These are phyloP conservation scores for Neurospora cerealis DNA, from an alignment of 495 filamentous ascomycete species.

Conservation along the genomic window DNA sequence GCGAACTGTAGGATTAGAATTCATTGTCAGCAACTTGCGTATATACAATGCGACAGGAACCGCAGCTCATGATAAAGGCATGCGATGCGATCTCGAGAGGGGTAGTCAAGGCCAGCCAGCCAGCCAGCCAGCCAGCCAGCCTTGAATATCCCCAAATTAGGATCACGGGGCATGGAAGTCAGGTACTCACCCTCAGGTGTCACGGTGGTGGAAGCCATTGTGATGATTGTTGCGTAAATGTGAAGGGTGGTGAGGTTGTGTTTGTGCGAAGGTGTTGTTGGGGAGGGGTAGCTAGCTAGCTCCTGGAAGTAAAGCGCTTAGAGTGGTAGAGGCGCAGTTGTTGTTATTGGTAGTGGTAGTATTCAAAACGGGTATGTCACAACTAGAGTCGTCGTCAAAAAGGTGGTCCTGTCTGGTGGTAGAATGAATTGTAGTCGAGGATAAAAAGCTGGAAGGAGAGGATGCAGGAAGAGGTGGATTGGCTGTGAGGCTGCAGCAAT, in stretches of 20 bases:
- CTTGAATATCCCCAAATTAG: neutral
- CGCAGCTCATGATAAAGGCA: neutral
- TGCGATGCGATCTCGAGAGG: neutral
- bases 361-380: neutral
- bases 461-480: neutral
- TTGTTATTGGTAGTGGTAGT: neutral
- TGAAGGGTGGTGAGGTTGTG: neutral
- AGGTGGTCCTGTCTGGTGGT: neutral
- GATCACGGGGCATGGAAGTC: neutral
- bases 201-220: slow-evolving; percentile 18
- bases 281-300: slow-evolving; percentile 19
- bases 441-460: neutral
- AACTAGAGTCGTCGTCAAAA: neutral
- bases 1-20: slow-evolving; percentile 49
- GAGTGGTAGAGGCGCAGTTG: neutral
- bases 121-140: neutral
- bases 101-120: neutral
- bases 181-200: slow-evolving; percentile 23
- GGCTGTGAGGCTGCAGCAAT: slow-evolving; percentile 18
- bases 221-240: neutral
- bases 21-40: neutral
- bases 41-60: neutral
- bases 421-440: neutral
- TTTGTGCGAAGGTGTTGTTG: neutral
- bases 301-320: neutral